Percentiles rank a stretch among this genome's conserved stretches.
Evolutionary conservation across 2,329 filamentous ascomycete species (phyloP).

Genomic region (Colletotrichum spinosum): DNA sequence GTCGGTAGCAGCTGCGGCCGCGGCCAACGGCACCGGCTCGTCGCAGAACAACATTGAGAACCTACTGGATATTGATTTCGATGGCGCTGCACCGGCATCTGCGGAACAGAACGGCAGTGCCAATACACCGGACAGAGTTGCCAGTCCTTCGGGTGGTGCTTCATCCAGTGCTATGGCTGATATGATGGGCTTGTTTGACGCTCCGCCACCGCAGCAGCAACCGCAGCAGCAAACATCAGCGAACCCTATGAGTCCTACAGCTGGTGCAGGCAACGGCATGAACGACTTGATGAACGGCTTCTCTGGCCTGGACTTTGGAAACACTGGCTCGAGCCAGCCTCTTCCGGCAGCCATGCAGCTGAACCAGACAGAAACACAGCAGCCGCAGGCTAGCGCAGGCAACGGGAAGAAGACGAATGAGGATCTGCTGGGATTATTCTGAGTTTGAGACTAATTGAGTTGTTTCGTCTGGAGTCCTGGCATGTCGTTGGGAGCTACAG

Average conservation of each 20-base stretch:
- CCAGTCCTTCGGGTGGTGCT: slow-evolving; percentile 66
- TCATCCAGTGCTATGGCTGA: slow-evolving; percentile 66
- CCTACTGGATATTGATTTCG: slow-evolving; percentile 94
- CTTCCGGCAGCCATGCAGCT: slow-evolving; percentile 73
- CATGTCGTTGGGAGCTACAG: slow-evolving; percentile 34
- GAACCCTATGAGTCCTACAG: slow-evolving; percentile 36
- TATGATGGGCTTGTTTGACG: slow-evolving; percentile 78
- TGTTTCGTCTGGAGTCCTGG: slow-evolving; percentile 31
- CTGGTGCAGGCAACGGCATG: slow-evolving; percentile 68
- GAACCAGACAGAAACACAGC: slow-evolving; percentile 45
- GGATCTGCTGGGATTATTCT: slow-evolving; percentile 65
- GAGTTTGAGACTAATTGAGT: slow-evolving; percentile 39
- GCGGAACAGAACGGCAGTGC: slow-evolving; percentile 68
- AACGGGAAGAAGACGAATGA: slow-evolving; percentile 69
- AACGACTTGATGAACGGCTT: slow-evolving; percentile 94
- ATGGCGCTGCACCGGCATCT: slow-evolving; percentile 91
- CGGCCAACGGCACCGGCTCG: slow-evolving; percentile 63
- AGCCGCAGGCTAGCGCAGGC: slow-evolving; percentile 47
- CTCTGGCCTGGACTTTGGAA: slow-evolving; percentile 80
- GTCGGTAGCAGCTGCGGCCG: slow-evolving; percentile 77
- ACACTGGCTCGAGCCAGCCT: slow-evolving; percentile 65
- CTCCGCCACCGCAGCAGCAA: slow-evolving; percentile 64
- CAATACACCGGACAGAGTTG: slow-evolving; percentile 76
- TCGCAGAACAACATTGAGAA: slow-evolving; percentile 89
- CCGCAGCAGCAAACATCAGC: slow-evolving; percentile 55